These are phyloP conservation scores for Cinchona pubescens DNA, from an alignment of 257 asterid genomes.

Conservation along the genomic window DNA sequence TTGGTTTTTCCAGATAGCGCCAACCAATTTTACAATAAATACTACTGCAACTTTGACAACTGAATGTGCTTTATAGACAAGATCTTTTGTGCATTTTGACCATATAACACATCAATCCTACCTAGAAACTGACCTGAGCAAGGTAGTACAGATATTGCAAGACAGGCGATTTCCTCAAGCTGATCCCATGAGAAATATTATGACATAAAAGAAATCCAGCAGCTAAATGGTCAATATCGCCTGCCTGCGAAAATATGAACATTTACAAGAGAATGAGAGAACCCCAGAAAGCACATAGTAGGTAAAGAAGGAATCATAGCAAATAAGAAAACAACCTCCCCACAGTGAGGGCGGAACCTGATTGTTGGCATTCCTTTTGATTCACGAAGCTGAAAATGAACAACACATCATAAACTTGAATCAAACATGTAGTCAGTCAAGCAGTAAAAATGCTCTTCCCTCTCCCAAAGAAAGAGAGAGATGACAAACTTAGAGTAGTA, in stretches of 20 bases:
- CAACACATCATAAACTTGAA: background rate
- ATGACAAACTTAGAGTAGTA: background rate
- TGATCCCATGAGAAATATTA: conserved; percentile 89
- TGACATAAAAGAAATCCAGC: conserved; percentile 91
- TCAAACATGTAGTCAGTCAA: background rate
- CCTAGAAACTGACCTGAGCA: conserved; percentile 67
- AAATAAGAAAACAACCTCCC: conserved; percentile 72
- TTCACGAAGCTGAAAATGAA: conserved; percentile 76
- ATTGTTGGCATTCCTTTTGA: conserved; percentile 81
- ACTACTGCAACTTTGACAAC: conserved; percentile 5
- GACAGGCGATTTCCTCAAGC: conserved; percentile 84
- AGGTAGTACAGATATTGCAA: conserved; percentile 90
- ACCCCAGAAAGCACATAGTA: background rate
- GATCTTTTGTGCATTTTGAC: conserved; percentile 7
- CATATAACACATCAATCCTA: conserved; percentile 12
- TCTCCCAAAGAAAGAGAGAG: background rate
- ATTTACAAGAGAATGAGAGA: too few species aligned
- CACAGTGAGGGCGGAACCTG: conserved; percentile 93
- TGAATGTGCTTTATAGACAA: background rate
- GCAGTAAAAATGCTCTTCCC: background rate
- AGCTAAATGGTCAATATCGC: conserved; percentile 95
- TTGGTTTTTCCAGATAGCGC: background rate
- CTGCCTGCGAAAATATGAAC: conserved; percentile 49
- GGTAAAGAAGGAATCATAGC: conserved; percentile 16
- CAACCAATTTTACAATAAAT: background rate